Base-by-base conservation (phyloP, 2,329 filamentous ascomycete genomes). In the Scolecobasidium constrictum region DNA sequence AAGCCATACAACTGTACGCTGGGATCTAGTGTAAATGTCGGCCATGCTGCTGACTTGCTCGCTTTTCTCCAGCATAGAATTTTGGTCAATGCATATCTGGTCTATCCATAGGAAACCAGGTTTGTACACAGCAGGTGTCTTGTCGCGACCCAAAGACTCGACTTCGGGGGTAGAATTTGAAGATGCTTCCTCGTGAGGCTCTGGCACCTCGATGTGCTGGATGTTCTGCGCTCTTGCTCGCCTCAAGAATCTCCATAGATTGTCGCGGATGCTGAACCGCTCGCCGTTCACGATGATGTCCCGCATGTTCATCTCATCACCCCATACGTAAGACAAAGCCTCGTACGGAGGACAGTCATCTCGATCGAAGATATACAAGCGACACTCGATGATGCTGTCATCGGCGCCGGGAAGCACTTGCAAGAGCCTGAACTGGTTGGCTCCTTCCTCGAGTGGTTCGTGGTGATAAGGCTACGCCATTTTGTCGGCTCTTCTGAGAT, bases 301-400 rank as follows among this genome's bases (percentile, higher is more conserved):
- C 4, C n/a, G 3, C 17, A 9, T 36, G 9, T 36, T 17, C 7
- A 18, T 11, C 11, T 36, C 34, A 17, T 11, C 9, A 15, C 34
- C 34, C 34, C 34, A 36, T 17, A 36, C 34, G 34, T 36, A 36
- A 15, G 34, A 36, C 12, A 36, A 13, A 9, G 34, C 34, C 34
- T 36, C 12, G 16, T 36, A 36, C 7, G 34, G 12, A 12, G 34
- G 34, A 36, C 26, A 31, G 26, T 31, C 26, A 31, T 31, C n/a
- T 7, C 9, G n/a, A n/a, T 31, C 26, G n/a, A 31, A 31, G 26
- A 31, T n/a, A 31, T 31, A n/a, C 26, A 31, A n/a, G n/a, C n/a
- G n/a, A n/a, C n/a, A n/a, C n/a, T n/a, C n/a, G n/a, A n/a, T n/a
- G n/a, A n/a, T n/a, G n/a, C n/a, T n/a, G n/a, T n/a, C n/a, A n/a